These are phyloP conservation scores for Ogataea nakhonphanomensis DNA, from an alignment of 805 yeast genomes.

Conservation along the genomic window DNA sequence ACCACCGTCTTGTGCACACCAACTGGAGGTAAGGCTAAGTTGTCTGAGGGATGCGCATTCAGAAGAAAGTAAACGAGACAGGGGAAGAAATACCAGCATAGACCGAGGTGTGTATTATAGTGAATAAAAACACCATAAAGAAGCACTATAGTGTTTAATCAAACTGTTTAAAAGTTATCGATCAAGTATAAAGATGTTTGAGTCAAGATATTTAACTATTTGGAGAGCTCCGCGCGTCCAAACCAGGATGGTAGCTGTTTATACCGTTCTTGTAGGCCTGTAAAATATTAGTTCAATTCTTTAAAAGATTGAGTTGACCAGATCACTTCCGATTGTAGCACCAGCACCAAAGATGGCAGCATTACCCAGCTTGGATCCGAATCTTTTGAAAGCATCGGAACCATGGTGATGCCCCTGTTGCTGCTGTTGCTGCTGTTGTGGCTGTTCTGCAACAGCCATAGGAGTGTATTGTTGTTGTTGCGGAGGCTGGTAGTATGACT, in stretches of 20 bases:
- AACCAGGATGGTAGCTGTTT: too few relatives aligned
- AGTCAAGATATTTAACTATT: neutral
- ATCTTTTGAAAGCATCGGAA: constrained; percentile 45
- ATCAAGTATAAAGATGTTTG: neutral
- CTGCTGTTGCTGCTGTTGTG: constrained; percentile 18
- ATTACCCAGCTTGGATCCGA: constrained; percentile 84
- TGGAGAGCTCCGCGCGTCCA: neutral
- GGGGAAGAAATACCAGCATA: constrained; percentile 8
- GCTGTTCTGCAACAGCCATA: constrained; percentile 20
- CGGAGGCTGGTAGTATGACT: constrained; percentile 15
- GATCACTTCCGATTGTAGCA: constrained; percentile 86
- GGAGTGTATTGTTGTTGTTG: constrained; percentile 24
- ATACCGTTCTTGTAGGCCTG: too few relatives aligned
- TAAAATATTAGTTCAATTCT: neutral
- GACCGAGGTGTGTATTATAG: constrained; percentile 11
- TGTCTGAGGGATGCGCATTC: constrained; percentile 99
- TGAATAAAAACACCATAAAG: constrained; percentile 6
- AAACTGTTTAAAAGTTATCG: neutral
- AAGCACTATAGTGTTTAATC: neutral
- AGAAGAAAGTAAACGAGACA: constrained; percentile 79
- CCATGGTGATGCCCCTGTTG: constrained; percentile 18
- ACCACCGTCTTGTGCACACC: constrained; percentile 98
- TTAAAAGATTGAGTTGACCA: constrained; percentile 72
- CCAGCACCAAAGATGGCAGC: constrained; percentile 99
- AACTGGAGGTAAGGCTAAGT: constrained; percentile 99